Evolutionary conservation across 169 alveolate species (phyloP).

Genomic region (Babesia microti): DNA sequence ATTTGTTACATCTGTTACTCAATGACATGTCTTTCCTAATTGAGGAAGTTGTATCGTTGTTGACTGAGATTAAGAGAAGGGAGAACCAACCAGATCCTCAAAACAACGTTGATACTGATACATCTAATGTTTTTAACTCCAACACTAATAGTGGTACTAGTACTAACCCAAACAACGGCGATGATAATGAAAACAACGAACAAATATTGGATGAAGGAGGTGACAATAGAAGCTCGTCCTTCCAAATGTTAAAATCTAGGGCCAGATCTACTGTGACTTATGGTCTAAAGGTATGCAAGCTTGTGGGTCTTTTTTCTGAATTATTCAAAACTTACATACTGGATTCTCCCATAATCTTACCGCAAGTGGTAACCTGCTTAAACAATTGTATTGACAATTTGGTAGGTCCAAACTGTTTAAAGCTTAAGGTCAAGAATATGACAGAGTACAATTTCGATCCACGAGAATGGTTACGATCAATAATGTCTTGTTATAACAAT

Average conservation of each 20-base stretch:
- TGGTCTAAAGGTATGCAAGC: slow-evolving; percentile 55
- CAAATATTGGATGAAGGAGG: slow-evolving; percentile 39
- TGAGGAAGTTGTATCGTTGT: slow-evolving; percentile 74
- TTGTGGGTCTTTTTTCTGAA: slow-evolving; percentile 53
- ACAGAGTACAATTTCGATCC: slow-evolving; percentile 74
- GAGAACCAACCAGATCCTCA: slow-evolving; percentile 49
- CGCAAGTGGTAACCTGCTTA: slow-evolving; percentile 73
- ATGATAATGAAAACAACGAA: slow-evolving; percentile 38
- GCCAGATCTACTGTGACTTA: slow-evolving; percentile 53
- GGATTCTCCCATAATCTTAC: slow-evolving; percentile 53
- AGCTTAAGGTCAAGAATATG: slow-evolving; percentile 74
- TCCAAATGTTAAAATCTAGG: slow-evolving; percentile 38
- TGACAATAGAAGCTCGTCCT: slow-evolving; percentile 36
- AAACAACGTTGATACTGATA: slow-evolving; percentile 8
- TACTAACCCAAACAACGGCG: slow-evolving; percentile 14
- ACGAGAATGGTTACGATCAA: slow-evolving; percentile 55
- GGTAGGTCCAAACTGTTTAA: slow-evolving; percentile 75
- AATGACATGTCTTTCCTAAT: slow-evolving; percentile 69
- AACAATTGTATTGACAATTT: slow-evolving; percentile 74
- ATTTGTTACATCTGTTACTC: slow-evolving; percentile 70
- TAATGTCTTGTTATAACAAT: slow-evolving; percentile 48
- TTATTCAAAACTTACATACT: slow-evolving; percentile 48
- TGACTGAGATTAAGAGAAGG: slow-evolving; percentile 70
- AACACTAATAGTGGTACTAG: neutral
- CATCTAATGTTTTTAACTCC: slow-evolving; percentile 3